A percentile compares a stretch with the other conserved stretches of the same genome.
Conservation (phyloP, 2,329 filamentous ascomycete species). For the Fusarium torulosum region DNA sequence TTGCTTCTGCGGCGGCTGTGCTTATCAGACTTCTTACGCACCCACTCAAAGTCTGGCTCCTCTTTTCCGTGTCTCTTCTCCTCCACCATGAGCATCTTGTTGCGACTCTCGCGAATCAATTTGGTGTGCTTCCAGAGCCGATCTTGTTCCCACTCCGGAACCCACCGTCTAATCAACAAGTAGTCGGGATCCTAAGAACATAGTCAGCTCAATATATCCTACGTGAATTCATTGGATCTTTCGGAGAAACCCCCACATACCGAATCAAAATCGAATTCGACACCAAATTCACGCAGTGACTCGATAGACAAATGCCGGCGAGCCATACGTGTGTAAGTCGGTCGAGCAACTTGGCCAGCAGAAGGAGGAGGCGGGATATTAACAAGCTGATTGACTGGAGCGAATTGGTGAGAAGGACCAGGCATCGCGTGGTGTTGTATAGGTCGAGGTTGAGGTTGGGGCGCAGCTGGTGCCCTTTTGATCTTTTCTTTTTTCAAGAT, state of each 20-base stretch:
- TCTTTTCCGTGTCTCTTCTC: constrained; percentile 58
- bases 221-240: neutral
- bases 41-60: constrained; percentile 66
- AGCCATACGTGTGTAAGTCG: constrained; percentile 74
- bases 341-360: constrained; percentile 50
- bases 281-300: constrained; percentile 66
- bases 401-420: constrained; percentile 15
- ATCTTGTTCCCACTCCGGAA: constrained; percentile 78
- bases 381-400: constrained; percentile 19
- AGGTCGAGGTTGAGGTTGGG: constrained; percentile 22
- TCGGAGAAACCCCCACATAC: constrained; percentile 56
- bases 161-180: constrained; percentile 79
- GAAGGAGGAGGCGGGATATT: constrained; percentile 2
- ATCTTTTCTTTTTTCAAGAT: constrained; percentile 69
- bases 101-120: constrained; percentile 69
- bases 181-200: constrained; percentile 71
- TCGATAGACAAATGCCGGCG: constrained; percentile 72
- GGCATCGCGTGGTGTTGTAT: constrained; percentile 19
- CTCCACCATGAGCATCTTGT: constrained; percentile 62
- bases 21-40: constrained; percentile 67
- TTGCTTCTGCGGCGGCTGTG: constrained; percentile 66
- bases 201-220: constrained; percentile 50
- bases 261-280: constrained; percentile 69
- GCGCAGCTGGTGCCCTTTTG: constrained; percentile 47
- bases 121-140: constrained; percentile 79